Evolutionary conservation across 2,329 filamentous ascomycete species (phyloP), one percentile per base, ranked within the genome.

Genomic region (Beauveria rudraprayagi): DNA sequence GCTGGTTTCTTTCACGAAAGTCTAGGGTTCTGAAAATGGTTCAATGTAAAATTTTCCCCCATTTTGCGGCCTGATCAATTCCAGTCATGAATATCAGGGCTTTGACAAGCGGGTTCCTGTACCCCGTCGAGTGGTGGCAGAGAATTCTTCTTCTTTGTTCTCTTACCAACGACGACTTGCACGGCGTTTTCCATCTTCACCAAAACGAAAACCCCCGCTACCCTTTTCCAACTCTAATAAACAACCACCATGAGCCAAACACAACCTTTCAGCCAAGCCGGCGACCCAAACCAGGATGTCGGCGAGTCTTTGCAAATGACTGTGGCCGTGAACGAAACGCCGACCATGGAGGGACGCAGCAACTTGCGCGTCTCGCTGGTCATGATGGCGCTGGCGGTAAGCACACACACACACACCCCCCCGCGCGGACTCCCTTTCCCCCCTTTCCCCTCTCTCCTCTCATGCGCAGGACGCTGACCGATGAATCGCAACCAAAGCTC

Each of bases 301-400:
- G 10, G 26, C 3, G 50, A 48, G 50, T 41, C 57, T 17, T 17
- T 60, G 40, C 50, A 41, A 16, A 19, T 37, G 6, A 37, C 22
- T 7, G 40, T 60, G 50, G 6, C 26, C n/a, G 48, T 60, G 57
- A 41, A 54, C 2, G 50, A 60, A 4, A 7, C 50, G 28, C 50
- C 57, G 2, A 47, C 57, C 40, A 60, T 60, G 57, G 57, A 60
- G 24, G 40, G 41, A 28, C 57, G 57, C 40, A 53, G 48, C 57
- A 54, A 37, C 24, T 17, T 60, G 14, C 57, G 57, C 28, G 19
- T 54, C n/a, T 60, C 46, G 19, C 16, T 60, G 11, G 57, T 60
- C 50, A 54, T 60, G 41, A 47, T 46, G 26, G 57, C 57, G 8
- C 40, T 60, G 24, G 57, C 57, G 7, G 57, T 60, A 54, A 24